Evolutionary conservation across 306 rosid genomes (phyloP).

Genomic region (Citrullus colocynthis): DNA sequence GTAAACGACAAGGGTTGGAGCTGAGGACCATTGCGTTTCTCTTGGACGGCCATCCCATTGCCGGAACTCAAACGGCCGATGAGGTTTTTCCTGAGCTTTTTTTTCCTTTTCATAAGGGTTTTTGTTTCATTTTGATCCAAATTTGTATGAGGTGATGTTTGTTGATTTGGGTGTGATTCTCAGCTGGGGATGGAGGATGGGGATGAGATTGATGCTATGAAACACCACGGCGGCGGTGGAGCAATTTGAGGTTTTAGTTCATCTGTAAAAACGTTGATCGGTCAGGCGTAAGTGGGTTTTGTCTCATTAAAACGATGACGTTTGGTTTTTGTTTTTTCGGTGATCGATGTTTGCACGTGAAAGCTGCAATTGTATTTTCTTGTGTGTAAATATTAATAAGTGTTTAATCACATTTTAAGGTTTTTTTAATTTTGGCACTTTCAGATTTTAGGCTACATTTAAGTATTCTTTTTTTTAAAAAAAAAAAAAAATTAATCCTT

Average conservation of each 20-base stretch:
- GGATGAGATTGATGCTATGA: conserved; percentile 44
- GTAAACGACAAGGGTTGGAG: conserved; percentile 22
- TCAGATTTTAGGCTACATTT: too few species aligned
- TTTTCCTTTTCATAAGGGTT: background rate
- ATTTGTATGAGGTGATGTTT: background rate
- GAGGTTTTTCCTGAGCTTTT: conserved; percentile 25
- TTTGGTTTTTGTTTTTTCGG: background rate
- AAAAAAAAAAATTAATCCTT: too few species aligned
- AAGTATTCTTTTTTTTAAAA: too few species aligned
- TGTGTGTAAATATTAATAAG: too few species aligned
- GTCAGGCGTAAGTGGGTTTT: too few species aligned
- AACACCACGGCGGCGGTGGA: conserved; percentile 40
- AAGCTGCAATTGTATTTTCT: too few species aligned
- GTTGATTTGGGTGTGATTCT: background rate
- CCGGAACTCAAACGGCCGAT: conserved; percentile 30
- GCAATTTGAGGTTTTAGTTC: background rate
- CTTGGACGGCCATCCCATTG: conserved; percentile 27
- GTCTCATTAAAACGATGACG: background rate
- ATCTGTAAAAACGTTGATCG: background rate
- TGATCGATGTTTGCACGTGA: too few species aligned
- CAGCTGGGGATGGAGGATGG: conserved; percentile 46
- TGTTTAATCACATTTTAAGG: too few species aligned
- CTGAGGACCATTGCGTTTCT: conserved; percentile 14
- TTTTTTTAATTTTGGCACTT: too few species aligned
- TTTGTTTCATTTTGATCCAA: too few species aligned